Evolutionary conservation across 805 yeast species (phyloP), one percentile per base, ranked within the genome.

Genomic region (Candida chilensis): DNA sequence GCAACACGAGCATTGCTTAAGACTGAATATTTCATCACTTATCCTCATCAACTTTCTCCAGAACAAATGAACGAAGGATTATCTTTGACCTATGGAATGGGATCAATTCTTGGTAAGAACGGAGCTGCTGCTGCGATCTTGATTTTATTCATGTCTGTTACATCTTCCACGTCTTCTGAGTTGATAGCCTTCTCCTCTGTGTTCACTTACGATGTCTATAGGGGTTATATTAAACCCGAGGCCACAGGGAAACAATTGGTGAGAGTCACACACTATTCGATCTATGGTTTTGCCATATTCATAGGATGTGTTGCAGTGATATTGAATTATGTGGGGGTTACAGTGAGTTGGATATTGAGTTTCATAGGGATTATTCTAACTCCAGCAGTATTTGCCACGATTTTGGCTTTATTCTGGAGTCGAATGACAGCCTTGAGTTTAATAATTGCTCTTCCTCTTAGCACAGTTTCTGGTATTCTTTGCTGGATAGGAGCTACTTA

Each of bases 151-250:
- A 54, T 61, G 64, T 49, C 67, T 17, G 65, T 55, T 14, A 63
- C 69, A 3, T 56, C 66, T 11, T 65, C 69, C 3, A 44, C 57
- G 22, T 54, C 63, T 12, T 64, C 67, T 4, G 67, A 62, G 33
- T 40, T 60, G 29, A 57, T 62, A 36, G 67, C 66, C 3, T 51
- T 60, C 33, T 54, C 66, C 0, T 54, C 66, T 1, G 50, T 61
- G 9, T 29, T 45, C 4, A 55, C 67, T 2, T 62, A 58, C 38
- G 69, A 63, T 37, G 40, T 64, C 20, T 63, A 57, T 41, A 50
- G 59, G 41, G 45, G 50, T 5, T 64, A 63, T 36, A 40, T 60
- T 31, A 55, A 58, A 14, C 66, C 64, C 9, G 27, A 41, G 5
- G 69, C 70, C 3, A 38, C 54, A 3, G 67, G 66, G 18, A 38